Base-by-base conservation (phyloP, 2,329 filamentous ascomycete species). In the Epichloe coenophiala region DNA sequence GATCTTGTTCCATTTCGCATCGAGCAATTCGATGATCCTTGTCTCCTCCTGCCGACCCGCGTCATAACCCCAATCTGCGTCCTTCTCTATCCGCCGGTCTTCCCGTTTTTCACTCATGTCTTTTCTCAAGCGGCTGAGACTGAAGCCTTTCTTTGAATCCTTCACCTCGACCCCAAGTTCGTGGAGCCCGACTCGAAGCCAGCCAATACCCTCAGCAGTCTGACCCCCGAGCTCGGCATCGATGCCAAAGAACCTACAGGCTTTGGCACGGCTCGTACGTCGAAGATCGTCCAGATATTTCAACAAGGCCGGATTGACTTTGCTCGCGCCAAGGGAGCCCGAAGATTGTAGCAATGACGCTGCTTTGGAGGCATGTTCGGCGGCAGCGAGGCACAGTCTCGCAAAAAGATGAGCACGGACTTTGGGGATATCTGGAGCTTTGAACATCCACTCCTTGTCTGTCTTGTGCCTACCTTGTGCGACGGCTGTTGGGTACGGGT, bases 381-480 rank as follows among this genome's bases (percentile, higher is more conserved):
- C 83, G 0, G 90, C 88, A 0, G 89, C 88, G 11, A 97, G 76
- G 63, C 89, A 97, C 7, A 97, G 72, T 1, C 91, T 76, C 2
- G 89, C 89, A 61, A 94, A 94, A 2, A 97, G 74, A 60, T 94
- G 83, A 8, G 88, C 88, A 44, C 91, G 82, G 17, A 95, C 89
- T 62, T 91, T 90, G 33, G 89, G 86, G 46, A 96, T 87, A 47
- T 88, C 81, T 1, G 91, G 88, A 0, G 88, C 79, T 60, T 86
- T 88, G 65, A 93, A 94, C 89, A 97, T 97, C 91, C 91, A 98
- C 57, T 97, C 91, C 54, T 79, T 88, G 65, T 90, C 88, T 57
- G 84, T 81, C 49, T 83, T 80, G 62, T 95, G 94, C 45, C 90
- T 78, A 51, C 84, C 80, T 60, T 95, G 87, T 1, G 88, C 81